These are phyloP conservation scores for Lachnellula willkommii DNA, from an alignment of 2,329 filamentous ascomycete species.

Conservation along the genomic window DNA sequence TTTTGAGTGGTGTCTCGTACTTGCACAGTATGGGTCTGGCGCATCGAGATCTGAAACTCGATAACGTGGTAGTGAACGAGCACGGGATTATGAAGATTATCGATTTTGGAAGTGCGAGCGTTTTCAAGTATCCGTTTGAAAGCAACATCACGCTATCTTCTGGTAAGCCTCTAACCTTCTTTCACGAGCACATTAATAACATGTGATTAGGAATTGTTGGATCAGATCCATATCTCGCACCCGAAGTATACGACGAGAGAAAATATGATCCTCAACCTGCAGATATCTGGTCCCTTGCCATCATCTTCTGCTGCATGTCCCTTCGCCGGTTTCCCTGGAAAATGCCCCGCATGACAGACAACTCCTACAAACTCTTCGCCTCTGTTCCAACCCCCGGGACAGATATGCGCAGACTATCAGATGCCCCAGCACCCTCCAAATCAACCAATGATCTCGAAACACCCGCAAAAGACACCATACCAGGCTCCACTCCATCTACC, in stretches of 20 bases:
- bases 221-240: slow-evolving; percentile 91
- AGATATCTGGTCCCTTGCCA: slow-evolving; percentile 96
- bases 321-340: slow-evolving; percentile 96
- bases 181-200: slow-evolving; percentile 2
- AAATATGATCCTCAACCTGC: slow-evolving; percentile 92
- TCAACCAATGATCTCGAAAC: slow-evolving; percentile 22
- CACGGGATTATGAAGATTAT: slow-evolving; percentile 99
- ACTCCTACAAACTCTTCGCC: slow-evolving; percentile 90
- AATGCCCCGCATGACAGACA: slow-evolving; percentile 82
- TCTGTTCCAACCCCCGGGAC: slow-evolving; percentile 72
- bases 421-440: slow-evolving; percentile 21
- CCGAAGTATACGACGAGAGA: slow-evolving; percentile 89
- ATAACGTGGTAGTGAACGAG: slow-evolving; percentile 96
- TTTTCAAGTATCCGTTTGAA: slow-evolving; percentile 97
- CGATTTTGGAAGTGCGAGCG: slow-evolving; percentile 94
- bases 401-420: slow-evolving; percentile 24
- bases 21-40: slow-evolving; percentile 92
- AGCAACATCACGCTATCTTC: slow-evolving; percentile 75
- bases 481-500: slow-evolving; percentile 15
- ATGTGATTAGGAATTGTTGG: slow-evolving; percentile 60
- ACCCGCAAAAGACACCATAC: slow-evolving; percentile 19
- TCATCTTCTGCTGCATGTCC: slow-evolving; percentile 99
- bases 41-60: slow-evolving; percentile 90
- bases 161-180: slow-evolving; percentile 49
- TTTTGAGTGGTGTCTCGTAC: slow-evolving; percentile 89